Conservation (phyloP, 306 rosid genomes). For the Corylus avellana region DNA sequence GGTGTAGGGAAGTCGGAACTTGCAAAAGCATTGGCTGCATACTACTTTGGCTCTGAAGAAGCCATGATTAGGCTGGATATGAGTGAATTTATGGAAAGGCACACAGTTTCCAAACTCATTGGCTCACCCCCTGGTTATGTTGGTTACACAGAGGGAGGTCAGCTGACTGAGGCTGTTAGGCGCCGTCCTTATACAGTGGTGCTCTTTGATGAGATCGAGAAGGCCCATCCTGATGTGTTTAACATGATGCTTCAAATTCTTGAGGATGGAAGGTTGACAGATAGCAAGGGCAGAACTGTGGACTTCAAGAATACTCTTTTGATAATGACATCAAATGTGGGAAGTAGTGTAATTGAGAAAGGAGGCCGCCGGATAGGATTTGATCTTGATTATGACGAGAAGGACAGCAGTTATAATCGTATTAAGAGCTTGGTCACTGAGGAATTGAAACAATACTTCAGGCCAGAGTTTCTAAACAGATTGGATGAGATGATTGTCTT, state of each 20-base stretch:
- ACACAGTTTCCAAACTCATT: constrained; percentile 88
- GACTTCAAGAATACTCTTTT: constrained; percentile 95
- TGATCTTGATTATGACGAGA: constrained; percentile 87
- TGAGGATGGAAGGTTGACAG: constrained; percentile 94
- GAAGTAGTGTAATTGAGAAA: constrained; percentile 96
- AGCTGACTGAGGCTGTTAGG: constrained; percentile 92
- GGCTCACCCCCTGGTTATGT: constrained; percentile 99
- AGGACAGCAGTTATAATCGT: constrained; percentile 84
- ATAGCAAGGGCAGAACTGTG: constrained; percentile 94
- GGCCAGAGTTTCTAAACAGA: constrained; percentile 92
- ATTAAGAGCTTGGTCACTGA: constrained; percentile 95
- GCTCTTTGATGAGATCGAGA: constrained; percentile 93
- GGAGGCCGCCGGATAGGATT: constrained; percentile 91
- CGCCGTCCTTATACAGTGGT: constrained; percentile 96
- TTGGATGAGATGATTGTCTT: constrained; percentile 96
- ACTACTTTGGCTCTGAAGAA: constrained; percentile 94
- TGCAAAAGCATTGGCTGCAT: constrained; percentile 86
- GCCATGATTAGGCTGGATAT: constrained; percentile 97
- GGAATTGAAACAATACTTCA: constrained; percentile 86
- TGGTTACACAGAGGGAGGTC: constrained; percentile 97
- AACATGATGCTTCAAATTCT: constrained; percentile 98
- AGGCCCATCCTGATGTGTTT: constrained; percentile 96
- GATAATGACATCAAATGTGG: constrained; percentile 95
- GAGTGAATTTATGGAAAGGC: constrained; percentile 99
- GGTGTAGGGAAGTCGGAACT: constrained; percentile 98